These are phyloP conservation scores for Chlorella sp. DNA, from an alignment of 139 green algal species.

Conservation along the genomic window DNA sequence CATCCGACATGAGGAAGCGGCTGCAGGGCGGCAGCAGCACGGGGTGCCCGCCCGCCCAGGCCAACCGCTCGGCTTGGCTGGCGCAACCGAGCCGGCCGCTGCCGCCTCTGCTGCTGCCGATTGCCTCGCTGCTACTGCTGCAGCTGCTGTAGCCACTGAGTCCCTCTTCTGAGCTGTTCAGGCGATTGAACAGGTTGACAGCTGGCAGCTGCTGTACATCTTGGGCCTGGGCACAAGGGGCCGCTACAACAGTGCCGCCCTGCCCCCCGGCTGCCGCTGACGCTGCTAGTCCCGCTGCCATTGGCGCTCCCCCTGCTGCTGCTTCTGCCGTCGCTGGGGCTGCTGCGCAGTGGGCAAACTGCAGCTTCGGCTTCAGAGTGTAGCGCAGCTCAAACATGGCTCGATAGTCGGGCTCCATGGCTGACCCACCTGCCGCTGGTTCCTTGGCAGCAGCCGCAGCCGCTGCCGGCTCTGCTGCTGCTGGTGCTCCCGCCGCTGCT, in stretches of 20 bases:
- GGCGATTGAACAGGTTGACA: slow-evolving; percentile 49
- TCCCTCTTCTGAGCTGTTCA: background rate
- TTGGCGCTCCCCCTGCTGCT: background rate
- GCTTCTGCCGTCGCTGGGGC: background rate
- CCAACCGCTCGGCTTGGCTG: slow-evolving; percentile 43
- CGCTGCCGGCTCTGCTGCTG: background rate
- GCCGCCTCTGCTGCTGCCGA: background rate
- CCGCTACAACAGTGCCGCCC: background rate
- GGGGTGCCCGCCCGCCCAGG: slow-evolving; percentile 2
- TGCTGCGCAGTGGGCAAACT: background rate
- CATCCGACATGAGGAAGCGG: slow-evolving; percentile 62
- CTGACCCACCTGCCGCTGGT: background rate
- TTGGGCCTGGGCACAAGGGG: background rate
- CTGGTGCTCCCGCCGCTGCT: background rate
- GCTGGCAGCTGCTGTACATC: slow-evolving; percentile 18
- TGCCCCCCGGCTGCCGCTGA: slow-evolving; percentile 2
- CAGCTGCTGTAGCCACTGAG: background rate
- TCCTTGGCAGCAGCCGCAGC: background rate
- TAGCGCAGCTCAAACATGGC: slow-evolving; percentile 10
- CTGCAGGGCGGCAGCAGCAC: slow-evolving; percentile 54
- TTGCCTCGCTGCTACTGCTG: background rate
- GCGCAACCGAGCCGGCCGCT: background rate
- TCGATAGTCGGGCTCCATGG: background rate
- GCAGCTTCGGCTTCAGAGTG: slow-evolving; percentile 10
- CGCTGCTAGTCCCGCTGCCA: background rate